Conservation (phyloP, 306 rosid genomes). For the Cajanus cajan region DNA sequence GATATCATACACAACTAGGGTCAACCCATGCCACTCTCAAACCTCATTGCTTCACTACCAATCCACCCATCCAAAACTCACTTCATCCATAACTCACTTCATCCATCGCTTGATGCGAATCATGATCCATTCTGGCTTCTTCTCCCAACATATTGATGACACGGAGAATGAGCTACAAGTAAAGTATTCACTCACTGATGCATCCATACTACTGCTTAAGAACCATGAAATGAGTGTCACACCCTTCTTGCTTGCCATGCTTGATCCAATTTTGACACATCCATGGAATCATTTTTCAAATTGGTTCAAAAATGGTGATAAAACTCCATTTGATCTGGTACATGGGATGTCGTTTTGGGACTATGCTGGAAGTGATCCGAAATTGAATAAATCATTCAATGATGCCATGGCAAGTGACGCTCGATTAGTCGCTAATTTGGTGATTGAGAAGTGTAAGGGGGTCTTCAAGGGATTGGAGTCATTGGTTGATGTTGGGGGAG, state of each 20-base stretch:
- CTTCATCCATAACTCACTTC: too few relatives aligned
- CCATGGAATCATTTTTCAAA: constrained; percentile 5
- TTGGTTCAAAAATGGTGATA: constrained; percentile 24
- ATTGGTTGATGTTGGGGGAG: constrained; percentile 39
- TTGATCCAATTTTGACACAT: not conserved
- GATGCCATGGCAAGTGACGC: constrained; percentile 28
- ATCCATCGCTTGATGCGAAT: constrained; percentile 32
- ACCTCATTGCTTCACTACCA: constrained; percentile 29
- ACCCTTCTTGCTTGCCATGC: not conserved
- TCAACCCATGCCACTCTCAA: constrained; percentile 21
- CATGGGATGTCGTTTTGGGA: constrained; percentile 12
- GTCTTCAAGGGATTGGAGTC: constrained; percentile 9
- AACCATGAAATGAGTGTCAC: not conserved
- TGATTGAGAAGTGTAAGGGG: not conserved
- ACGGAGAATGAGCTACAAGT: not conserved
- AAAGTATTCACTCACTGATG: not conserved
- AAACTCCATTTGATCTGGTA: not conserved
- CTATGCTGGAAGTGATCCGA: not conserved
- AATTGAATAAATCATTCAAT: not conserved
- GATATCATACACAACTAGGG: constrained; percentile 34
- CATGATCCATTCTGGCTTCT: constrained; percentile 19
- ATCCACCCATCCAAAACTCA: not conserved
- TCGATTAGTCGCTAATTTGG: not conserved
- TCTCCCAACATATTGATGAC: not conserved
- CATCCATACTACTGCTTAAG: not conserved